Evolutionary conservation across 2,329 filamentous ascomycete genomes (phyloP).

Genomic region (Ilyonectria robusta): DNA sequence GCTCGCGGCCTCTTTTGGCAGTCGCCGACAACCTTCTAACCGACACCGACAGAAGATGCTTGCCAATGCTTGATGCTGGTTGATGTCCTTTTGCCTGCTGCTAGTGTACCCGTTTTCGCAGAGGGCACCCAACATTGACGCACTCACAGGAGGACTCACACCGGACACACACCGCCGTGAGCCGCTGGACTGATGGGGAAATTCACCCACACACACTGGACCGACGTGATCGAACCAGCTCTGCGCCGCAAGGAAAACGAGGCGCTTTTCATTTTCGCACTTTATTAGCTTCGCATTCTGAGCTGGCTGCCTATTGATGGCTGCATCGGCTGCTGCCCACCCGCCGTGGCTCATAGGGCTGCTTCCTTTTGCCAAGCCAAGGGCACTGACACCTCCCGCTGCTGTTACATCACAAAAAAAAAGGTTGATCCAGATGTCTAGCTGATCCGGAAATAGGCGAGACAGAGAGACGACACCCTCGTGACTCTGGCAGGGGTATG

Average conservation of each 20-base stretch:
- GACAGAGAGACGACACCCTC: slow-evolving; percentile 26
- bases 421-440: slow-evolving; percentile 1
- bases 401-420: slow-evolving; percentile 4
- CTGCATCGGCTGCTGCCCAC: slow-evolving; percentile 1
- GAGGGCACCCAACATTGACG: slow-evolving; percentile 9
- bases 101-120: slow-evolving; percentile 8
- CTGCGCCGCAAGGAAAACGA: background rate
- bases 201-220: background rate
- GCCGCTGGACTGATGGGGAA: background rate
- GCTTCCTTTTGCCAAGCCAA: slow-evolving; percentile 20
- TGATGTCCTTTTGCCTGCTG: slow-evolving; percentile 1
- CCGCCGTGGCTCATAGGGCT: slow-evolving; percentile 44
- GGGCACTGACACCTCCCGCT: slow-evolving; percentile 10
- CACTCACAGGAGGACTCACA: slow-evolving; percentile 9
- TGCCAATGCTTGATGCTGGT: slow-evolving; percentile 22
- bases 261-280: background rate
- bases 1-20: slow-evolving; percentile 38
- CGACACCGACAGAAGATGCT: background rate
- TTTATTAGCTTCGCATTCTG: background rate
- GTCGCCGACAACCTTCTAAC: slow-evolving; percentile 32
- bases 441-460: slow-evolving; percentile 38
- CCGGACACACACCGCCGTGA: background rate
- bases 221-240: background rate
- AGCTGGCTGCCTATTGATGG: background rate
- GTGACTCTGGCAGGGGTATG: slow-evolving; percentile 16